A percentile compares a stretch with the other conserved stretches of the same genome.
Conservation (phyloP, 2,329 filamentous ascomycete species). For the Pyrenochaeta sp. region DNA sequence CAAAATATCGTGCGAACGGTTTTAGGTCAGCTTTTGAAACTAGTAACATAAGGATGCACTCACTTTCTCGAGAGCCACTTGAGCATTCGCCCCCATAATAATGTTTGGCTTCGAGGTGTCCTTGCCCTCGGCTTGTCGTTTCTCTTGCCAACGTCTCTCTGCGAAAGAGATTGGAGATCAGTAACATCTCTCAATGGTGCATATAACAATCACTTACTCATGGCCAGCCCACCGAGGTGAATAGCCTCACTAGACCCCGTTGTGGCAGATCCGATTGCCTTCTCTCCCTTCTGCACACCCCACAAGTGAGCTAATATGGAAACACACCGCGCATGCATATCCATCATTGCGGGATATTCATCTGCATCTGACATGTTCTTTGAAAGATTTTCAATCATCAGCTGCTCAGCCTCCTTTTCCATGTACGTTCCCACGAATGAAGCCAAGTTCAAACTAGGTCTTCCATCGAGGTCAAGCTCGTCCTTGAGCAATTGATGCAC, state of each 20-base stretch:
- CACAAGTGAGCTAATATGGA: conserved; percentile 73
- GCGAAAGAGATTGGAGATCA: neutral
- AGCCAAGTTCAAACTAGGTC: conserved; percentile 72
- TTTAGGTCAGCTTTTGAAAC: no score
- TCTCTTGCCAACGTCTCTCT: conserved; percentile 71
- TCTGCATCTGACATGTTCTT: conserved; percentile 77
- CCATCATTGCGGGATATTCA: conserved; percentile 52
- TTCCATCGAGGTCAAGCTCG: conserved; percentile 50
- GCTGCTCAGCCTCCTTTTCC: conserved; percentile 69
- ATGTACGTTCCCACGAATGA: conserved; percentile 76
- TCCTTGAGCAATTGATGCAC: conserved; percentile 68
- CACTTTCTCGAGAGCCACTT: conserved; percentile 72
- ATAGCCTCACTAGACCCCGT: conserved; percentile 77
- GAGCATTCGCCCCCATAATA: conserved; percentile 76
- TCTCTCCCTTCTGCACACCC: conserved; percentile 67
- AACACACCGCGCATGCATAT: conserved; percentile 71
- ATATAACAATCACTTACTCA: conserved; percentile 61
- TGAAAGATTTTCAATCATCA: conserved; percentile 72
- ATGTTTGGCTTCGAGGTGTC: conserved; percentile 72
- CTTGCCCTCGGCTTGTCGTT: conserved; percentile 66
- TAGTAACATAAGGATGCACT: neutral
- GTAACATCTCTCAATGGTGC: neutral
- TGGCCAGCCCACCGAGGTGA: conserved; percentile 73
- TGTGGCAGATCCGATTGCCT: conserved; percentile 72
- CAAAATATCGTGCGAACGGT: conserved; percentile 74